Percentiles rank a stretch among this genome's conserved stretches.
Conservation (phyloP, 768 basidiomycete genomes). For the Cyclocybe aegerita region DNA sequence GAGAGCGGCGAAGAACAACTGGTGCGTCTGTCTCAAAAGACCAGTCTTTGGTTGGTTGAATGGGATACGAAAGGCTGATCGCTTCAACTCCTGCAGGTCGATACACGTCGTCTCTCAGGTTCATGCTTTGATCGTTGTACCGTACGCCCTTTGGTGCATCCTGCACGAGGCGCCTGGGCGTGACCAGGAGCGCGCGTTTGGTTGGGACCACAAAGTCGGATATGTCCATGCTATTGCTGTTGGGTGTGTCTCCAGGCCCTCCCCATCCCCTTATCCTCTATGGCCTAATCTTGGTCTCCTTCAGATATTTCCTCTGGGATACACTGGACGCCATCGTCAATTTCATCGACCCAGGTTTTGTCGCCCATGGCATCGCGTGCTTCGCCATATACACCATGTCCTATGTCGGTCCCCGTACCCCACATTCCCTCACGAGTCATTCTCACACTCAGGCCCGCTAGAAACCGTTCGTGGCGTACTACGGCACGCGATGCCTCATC, state of each 20-base stretch:
- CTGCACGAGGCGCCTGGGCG: constrained; percentile 39
- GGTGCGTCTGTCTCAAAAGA: constrained; percentile 37
- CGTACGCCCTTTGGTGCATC: constrained; percentile 58
- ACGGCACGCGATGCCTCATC: constrained; percentile 71
- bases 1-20: constrained; percentile 53
- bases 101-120: constrained; percentile 72
- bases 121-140: constrained; percentile 68
- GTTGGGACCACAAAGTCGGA: constrained; percentile 63
- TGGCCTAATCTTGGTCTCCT: background rate
- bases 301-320: constrained; percentile 85
- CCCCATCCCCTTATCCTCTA: background rate
- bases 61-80: constrained; percentile 1
- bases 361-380: constrained; percentile 76
- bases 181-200: constrained; percentile 67
- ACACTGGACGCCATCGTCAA: constrained; percentile 66
- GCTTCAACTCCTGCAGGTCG: constrained; percentile 43
- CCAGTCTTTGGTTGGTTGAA: background rate
- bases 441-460: constrained; percentile 18
- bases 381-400: constrained; percentile 61
- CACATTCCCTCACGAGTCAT: background rate
- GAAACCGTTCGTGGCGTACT: constrained; percentile 81
- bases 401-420: constrained; percentile 51
- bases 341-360: constrained; percentile 71
- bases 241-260: constrained; percentile 46
- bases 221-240: constrained; percentile 65